Percentiles rank a stretch among this genome's conserved stretches.
These are phyloP conservation scores for Aspergillus quadricinctus DNA, from an alignment of 2,329 filamentous ascomycete species.

Conservation along the genomic window DNA sequence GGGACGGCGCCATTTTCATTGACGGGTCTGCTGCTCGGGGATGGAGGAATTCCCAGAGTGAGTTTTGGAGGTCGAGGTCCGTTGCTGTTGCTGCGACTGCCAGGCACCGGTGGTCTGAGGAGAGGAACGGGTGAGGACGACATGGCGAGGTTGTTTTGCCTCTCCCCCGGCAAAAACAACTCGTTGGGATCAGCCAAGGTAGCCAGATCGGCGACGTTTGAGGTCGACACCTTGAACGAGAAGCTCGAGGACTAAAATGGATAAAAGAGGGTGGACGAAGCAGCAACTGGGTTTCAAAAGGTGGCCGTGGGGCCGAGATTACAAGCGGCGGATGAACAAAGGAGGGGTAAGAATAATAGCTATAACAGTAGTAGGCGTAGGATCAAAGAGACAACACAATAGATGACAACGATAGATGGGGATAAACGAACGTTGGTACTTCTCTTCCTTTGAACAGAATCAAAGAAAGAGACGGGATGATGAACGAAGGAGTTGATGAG, in stretches of 20 bases:
- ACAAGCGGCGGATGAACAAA: background rate
- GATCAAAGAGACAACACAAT: background rate
- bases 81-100: slow-evolving; percentile 57
- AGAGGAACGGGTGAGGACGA: slow-evolving; percentile 69
- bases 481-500: background rate
- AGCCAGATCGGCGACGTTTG: slow-evolving; percentile 32
- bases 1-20: slow-evolving; percentile 41
- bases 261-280: slow-evolving; percentile 2
- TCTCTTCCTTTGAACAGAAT: background rate
- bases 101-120: slow-evolving; percentile 76
- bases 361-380: background rate
- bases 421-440: background rate
- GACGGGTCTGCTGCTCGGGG: slow-evolving; percentile 75
- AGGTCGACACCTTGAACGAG: slow-evolving; percentile 15
- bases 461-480: background rate
- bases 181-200: slow-evolving; percentile 37
- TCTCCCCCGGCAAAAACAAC: slow-evolving; percentile 38
- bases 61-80: slow-evolving; percentile 69
- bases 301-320: background rate
- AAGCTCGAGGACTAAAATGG: background rate
- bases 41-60: slow-evolving; percentile 84
- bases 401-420: background rate
- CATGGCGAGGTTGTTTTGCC: slow-evolving; percentile 53
- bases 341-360: background rate
- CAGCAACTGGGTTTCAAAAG: background rate